Base-by-base conservation (phyloP, 2,329 filamentous ascomycete species). In the Leptodontidium sp. region DNA sequence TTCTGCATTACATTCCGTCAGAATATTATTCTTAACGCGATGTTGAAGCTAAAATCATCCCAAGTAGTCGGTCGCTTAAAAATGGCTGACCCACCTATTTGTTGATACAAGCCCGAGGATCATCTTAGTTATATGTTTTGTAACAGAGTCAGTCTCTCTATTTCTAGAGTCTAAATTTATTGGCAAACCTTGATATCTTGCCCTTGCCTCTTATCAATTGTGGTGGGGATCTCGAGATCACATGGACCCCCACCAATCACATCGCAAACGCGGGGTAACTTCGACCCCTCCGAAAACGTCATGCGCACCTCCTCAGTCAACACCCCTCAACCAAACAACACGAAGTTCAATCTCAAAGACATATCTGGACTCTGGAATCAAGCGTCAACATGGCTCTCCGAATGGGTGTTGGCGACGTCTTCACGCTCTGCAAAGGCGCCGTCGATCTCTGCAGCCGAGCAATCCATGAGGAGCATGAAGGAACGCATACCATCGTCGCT, bases 351-450 rank as follows among this genome's bases (percentile, higher is more conserved):
- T 11, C 4, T 47, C 15, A 21, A 47, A 17, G 45, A 47, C 4
- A 47, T n/a, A 47, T 21, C n/a, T 2, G 7, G n/a, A 50, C 17
- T n/a, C 45, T 21, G 8, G 7, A 6, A 21, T 9, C 21, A 21
- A 38, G 4, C 12, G 9, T 26, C n/a, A 40, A 21, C 1, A 64
- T 64, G 61, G 61, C 61, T 26, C 61, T 64, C 11, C 45, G 61
- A 29, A 50, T 64, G 32, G 61, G 61, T 2, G 32, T 64, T 21
- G 61, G 61, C 49, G 61, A 64, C 6, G 61, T 55, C 17, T 64
- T 64, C 61, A 64, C 61, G 2, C 61, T 64, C 14, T 64, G 61
- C 49, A 64, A 64, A 24, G 32, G 61, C 17, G 61, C 61, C 24
- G 61, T 64, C 9, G 61, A 64, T 53, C 32, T 64, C 17, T 64